A percentile compares a stretch with the other conserved stretches of the same genome.
Evolutionary conservation across 2,329 filamentous ascomycete genomes (phyloP).

Genomic region (Fusarium sp.): DNA sequence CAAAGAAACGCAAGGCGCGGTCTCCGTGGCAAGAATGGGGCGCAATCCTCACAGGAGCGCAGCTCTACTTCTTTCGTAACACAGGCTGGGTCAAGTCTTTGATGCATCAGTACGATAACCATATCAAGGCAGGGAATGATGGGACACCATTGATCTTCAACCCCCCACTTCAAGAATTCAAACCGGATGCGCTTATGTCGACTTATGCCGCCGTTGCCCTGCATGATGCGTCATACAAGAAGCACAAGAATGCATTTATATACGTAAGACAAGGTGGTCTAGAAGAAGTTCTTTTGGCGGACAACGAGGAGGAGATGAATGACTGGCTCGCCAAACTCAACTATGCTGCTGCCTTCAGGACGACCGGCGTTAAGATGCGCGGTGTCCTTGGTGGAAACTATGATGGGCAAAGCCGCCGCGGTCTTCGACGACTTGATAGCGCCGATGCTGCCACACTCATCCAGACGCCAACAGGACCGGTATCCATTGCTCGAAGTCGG

Average conservation of each 20-base stretch:
- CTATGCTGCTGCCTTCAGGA: conserved; percentile 94
- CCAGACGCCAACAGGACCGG: conserved; percentile 78
- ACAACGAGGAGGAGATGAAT: conserved; percentile 91
- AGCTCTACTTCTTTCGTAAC: conserved; percentile 96
- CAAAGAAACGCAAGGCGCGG: conserved; percentile 91
- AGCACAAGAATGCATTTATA: conserved; percentile 94
- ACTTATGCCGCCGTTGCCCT: conserved; percentile 93
- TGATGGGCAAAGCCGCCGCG: conserved; percentile 81
- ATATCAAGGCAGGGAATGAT: conserved; percentile 81
- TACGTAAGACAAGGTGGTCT: conserved; percentile 88
- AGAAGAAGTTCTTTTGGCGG: conserved; percentile 91
- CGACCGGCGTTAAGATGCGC: conserved; percentile 89
- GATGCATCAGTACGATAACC: conserved; percentile 87
- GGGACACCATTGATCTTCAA: conserved; percentile 88
- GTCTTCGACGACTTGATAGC: conserved; percentile 77
- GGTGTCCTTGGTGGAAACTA: conserved; percentile 88
- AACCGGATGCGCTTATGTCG: conserved; percentile 92
- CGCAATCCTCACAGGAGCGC: conserved; percentile 93
- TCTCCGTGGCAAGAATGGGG: conserved; percentile 99
- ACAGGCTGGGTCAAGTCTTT: conserved; percentile 91
- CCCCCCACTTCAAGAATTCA: conserved; percentile 90
- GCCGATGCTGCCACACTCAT: conserved; percentile 72
- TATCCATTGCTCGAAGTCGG: conserved; percentile 77
- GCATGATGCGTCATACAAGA: conserved; percentile 87
- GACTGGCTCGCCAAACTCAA: conserved; percentile 98